Evolutionary conservation across 169 alveolate species (phyloP), one percentile per base, ranked within the genome.

Genomic region (Eimeria acervulina): DNA sequence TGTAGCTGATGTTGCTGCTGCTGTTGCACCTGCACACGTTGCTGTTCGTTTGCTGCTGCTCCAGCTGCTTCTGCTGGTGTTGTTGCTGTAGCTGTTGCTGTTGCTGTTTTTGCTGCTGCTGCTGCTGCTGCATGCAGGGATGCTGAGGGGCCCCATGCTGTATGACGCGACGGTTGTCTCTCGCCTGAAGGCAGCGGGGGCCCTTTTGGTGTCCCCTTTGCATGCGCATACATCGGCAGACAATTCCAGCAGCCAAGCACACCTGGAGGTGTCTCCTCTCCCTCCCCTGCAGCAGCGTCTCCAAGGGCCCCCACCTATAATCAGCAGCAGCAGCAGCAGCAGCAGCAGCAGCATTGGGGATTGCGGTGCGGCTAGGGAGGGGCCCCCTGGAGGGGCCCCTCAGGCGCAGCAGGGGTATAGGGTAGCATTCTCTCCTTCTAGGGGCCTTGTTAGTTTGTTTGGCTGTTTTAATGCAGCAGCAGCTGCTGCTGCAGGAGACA

Each of bases 401-500:
- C 55, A 47, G 5, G n/a, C n/a, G 38, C 17, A n/a, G 81, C 81
- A 68, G 31, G 85, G 8, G 6, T 31, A 74, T n/a, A 28, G n/a
- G n/a, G 8, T 78, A 55, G 89, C 63, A 17, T 78, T 78, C 63
- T 36, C 66, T 1, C 66, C 89, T 23, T 40, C 89, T 17, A 78
- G 61, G 63, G 89, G 89, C 17, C 33, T 59, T 55, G 63, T 78
- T 15, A 78, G 89, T 63, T 78, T 26, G 38, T 78, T 78, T 42
- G 89, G 89, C 19, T 78, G 89, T 44, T 78, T 78, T 23, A 44
- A 38, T 78, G 89, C 89, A 40, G 89, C 89, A 19, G 89, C 55
- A 19, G 89, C 33, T 40, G 4, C 44, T 4, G 47, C 38, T 15
- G 85, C 28, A 33, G 85, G 12, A 23, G 52, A 23, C 47, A 42